These are phyloP conservation scores for Tolypocladium sp. DNA, from an alignment of 2,329 filamentous ascomycete species.

Conservation along the genomic window DNA sequence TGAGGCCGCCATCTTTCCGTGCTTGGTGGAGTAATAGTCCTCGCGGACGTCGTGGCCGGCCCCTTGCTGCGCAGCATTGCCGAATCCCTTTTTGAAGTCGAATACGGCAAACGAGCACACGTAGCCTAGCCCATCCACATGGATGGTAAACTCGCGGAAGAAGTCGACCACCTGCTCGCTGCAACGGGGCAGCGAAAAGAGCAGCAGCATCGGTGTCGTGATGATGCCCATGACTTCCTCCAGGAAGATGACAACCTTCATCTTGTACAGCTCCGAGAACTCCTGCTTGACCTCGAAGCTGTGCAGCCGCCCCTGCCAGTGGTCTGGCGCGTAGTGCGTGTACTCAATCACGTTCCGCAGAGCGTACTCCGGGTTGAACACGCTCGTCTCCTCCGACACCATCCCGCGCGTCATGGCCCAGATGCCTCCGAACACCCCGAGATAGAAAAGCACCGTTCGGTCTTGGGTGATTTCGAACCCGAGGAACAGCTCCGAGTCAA, in stretches of 20 bases:
- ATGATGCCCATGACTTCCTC: conserved; percentile 91
- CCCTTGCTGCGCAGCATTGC: conserved; percentile 27
- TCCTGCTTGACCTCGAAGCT: conserved; percentile 88
- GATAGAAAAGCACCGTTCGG: conserved; percentile 82
- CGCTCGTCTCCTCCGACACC: conserved; percentile 77
- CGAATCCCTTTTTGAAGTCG: conserved; percentile 79
- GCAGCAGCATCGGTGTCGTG: conserved; percentile 81
- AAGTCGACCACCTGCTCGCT: conserved; percentile 94
- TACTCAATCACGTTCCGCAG: conserved; percentile 84
- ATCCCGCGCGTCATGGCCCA: conserved; percentile 78
- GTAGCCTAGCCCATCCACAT: conserved; percentile 91
- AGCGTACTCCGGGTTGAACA: conserved; percentile 88
- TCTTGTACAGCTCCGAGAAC: conserved; percentile 83
- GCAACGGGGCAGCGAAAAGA: conserved; percentile 77
- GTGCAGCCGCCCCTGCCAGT: conserved; percentile 86
- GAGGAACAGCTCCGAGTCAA: conserved; percentile 85
- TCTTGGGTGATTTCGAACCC: conserved; percentile 86
- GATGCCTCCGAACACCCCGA: conserved; percentile 71
- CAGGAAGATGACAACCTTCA: conserved; percentile 83
- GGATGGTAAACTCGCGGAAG: conserved; percentile 94
- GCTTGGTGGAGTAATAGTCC: conserved; percentile 90
- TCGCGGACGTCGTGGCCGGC: conserved; percentile 60
- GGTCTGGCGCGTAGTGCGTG: conserved; percentile 81
- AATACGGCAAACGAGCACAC: conserved; percentile 98
- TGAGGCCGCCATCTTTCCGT: conserved; percentile 97